Base-by-base conservation (phyloP, 1,284 basidiomycete genomes). In the Fistulina hepatica region DNA sequence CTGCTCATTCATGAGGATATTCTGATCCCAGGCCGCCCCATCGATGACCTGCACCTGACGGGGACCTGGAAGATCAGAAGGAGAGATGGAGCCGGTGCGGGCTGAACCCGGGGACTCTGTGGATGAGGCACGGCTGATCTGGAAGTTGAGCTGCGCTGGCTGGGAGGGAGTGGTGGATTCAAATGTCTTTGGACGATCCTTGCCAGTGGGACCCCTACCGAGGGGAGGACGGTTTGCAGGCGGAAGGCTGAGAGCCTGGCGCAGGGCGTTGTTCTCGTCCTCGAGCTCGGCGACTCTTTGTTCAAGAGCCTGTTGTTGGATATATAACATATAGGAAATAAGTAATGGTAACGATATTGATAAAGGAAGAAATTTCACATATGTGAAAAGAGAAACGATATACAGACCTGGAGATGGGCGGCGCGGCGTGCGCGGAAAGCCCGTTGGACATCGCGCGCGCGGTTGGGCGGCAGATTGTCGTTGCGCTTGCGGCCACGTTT, bases 401-500 rank as follows among this genome's bases (percentile, higher is more conserved):
- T 44, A 50, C 66, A 50, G 56, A 83, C 82, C 62, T 83, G 76
- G 38, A 94, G 71, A 60, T 93, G 89, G 44, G 89, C 86, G 44
- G 86, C 86, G 51, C 90, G 76, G 46, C 91, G 71, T 19, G 90
- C 86, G 49, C 90, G 75, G 64, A 94, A 95, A 3, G 90, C 90
- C 48, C 90, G 69, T 59, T 95, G 90, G 21, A 94, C 89, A 55
- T 94, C 90, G 40, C 90, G 68, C 21, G 91, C 90, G 44, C 90
- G 78, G 53, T 92, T 92, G 23, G 89, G 89, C 46, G 89, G 89
- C 26, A 93, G 75, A 53, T 83, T 84, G 61, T 92, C 85, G 63
- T 93, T 92, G 57, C 88, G 73, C 58, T 92, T 92, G 53, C 89
- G 77, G 44, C 89, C 89, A 50, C 89, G 78, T 61, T 84, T 86